phyloP scores from a whole-genome alignment of 2,329 filamentous ascomycete species.

The Cordyceps cateniannulata region DNA sequence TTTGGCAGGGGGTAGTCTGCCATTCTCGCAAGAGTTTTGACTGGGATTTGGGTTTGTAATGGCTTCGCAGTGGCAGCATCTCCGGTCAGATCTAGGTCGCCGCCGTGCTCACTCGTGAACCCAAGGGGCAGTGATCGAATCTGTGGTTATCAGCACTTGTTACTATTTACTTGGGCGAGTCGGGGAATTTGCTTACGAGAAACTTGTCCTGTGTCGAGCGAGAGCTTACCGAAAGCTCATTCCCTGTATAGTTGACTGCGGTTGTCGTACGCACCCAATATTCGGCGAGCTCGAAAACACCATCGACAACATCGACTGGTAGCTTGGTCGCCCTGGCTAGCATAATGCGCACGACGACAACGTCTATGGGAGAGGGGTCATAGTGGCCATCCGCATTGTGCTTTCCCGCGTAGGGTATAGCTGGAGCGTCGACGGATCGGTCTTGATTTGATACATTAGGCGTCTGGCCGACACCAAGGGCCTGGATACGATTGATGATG shows the following conservation, averaged over 20 bases:
- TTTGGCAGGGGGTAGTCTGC: conserved; percentile 33
- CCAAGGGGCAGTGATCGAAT: conserved; percentile 34
- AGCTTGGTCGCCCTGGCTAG: conserved; percentile 37
- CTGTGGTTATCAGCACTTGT: conserved; percentile 17
- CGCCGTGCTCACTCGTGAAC: conserved; percentile 23
- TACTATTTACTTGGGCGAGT: background rate
- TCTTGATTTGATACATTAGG: background rate
- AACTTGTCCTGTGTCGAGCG: conserved; percentile 21
- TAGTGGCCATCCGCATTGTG: conserved; percentile 14
- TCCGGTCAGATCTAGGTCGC: conserved; percentile 6
- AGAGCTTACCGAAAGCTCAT: conserved; percentile 6
- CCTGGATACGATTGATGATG: conserved; percentile 2
- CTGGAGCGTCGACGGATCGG: background rate
- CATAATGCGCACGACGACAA: conserved; percentile 41
- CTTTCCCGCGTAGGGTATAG: background rate
- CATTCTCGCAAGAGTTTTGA: conserved; percentile 25
- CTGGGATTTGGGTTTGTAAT: conserved; percentile 21
- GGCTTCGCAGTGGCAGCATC: background rate
- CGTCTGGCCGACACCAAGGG: background rate
- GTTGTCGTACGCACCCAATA: conserved; percentile 52
- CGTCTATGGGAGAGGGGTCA: conserved; percentile 40
- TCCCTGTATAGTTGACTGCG: conserved; percentile 24
- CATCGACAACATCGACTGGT: conserved; percentile 49
- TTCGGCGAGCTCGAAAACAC: conserved; percentile 52
- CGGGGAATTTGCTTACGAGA: conserved; percentile 21